A percentile compares a stretch with the other conserved stretches of the same genome.
phyloP scores from a whole-genome alignment of 345 rosid species.

The Eucalyptus virginea region DNA sequence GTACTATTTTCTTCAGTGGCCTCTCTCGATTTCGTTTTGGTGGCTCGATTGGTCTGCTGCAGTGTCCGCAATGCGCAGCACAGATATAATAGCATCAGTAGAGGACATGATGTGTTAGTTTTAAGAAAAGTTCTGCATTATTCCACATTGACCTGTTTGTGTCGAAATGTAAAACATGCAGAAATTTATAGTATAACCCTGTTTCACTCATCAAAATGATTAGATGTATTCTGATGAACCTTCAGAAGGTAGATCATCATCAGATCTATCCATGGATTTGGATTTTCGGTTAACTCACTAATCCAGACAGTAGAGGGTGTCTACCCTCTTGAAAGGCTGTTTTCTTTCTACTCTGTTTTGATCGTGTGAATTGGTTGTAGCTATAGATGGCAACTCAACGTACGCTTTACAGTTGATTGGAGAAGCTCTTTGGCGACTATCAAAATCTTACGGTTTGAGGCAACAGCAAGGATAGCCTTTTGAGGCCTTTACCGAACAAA shows the following conservation, averaged over 20 bases:
- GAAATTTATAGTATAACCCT: not conserved
- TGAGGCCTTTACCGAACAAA: not conserved
- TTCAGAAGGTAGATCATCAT: not conserved
- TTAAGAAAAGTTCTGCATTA: not conserved
- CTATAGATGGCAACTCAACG: not conserved
- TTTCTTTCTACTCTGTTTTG: not conserved
- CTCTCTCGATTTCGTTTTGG: not conserved
- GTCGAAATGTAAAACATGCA: not conserved
- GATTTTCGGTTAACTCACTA: not conserved
- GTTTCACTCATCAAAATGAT: not conserved
- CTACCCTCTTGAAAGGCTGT: not conserved
- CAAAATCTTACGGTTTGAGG: not conserved
- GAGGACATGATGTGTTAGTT: not conserved
- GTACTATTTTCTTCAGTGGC: not conserved
- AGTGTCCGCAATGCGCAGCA: not conserved
- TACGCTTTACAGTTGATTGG: not conserved
- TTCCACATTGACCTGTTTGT: not conserved
- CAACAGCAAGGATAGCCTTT: not conserved
- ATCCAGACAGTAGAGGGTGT: not conserved
- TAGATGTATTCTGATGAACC: not conserved
- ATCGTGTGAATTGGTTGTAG: not conserved
- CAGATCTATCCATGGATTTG: not conserved
- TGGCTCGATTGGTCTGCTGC: not conserved
- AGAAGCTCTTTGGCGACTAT: not conserved
- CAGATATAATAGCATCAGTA: not conserved